Evolutionary conservation across 1,284 basidiomycete genomes (phyloP).

Genomic region (Peniophora sp.): DNA sequence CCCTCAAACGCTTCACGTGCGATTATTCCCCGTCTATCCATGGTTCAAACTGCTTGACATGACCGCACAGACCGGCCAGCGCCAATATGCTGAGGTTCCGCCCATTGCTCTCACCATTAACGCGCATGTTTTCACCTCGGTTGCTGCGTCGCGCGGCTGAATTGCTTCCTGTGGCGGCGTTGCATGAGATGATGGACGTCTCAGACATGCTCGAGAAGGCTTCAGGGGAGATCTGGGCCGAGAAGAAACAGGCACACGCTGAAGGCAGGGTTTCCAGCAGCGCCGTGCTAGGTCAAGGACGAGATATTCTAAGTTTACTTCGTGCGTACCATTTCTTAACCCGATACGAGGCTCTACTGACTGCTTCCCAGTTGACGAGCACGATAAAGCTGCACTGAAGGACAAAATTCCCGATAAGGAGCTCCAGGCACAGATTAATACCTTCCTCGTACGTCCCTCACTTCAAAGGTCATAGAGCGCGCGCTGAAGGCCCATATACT

Average conservation of each 20-base stretch:
- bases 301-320: constrained; percentile 23
- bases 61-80: neutral
- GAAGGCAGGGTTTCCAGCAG: constrained; percentile 17
- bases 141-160: constrained; percentile 11
- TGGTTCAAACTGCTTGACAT: neutral
- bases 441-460: neutral
- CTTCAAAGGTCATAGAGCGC: neutral
- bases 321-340: constrained; percentile 12
- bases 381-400: constrained; percentile 13
- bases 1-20: constrained; percentile 39
- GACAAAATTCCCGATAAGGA: constrained; percentile 19
- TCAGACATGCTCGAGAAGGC: constrained; percentile 13
- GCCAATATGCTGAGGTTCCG: neutral
- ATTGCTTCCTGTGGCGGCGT: constrained; percentile 8
- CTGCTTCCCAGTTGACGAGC: constrained; percentile 14
- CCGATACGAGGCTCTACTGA: neutral
- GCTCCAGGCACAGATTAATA: constrained; percentile 16
- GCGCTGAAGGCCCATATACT: constrained; percentile 4
- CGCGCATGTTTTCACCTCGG: constrained; percentile 5
- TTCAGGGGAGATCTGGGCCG: constrained; percentile 11
- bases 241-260: constrained; percentile 17
- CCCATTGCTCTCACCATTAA: constrained; percentile 8
- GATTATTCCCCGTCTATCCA: no score
- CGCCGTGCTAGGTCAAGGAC: constrained; percentile 18
- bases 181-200: constrained; percentile 12